phyloP scores from a whole-genome alignment of 1,284 basidiomycete species.

The Cryptococcus sp. region DNA sequence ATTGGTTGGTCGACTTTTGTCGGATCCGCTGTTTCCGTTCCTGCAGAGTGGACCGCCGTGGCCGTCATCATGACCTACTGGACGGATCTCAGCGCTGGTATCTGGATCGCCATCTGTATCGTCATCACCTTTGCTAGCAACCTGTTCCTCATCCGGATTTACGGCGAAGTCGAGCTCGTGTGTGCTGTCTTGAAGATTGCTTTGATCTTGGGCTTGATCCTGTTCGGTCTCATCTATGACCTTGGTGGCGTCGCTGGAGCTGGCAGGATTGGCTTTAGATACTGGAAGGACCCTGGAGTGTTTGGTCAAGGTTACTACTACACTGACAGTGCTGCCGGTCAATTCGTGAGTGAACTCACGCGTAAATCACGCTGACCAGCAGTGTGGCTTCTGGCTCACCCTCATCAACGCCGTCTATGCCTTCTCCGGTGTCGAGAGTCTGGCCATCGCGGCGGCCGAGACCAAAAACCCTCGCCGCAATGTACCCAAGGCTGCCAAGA shows the following conservation, averaged over 20 bases:
- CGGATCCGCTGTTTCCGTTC: constrained; percentile 13
- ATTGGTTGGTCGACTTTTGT: constrained; percentile 18
- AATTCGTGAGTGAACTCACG: constrained; percentile 4
- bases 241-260: constrained; percentile 46
- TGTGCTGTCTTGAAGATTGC: constrained; percentile 70
- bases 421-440: constrained; percentile 32
- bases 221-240: constrained; percentile 64
- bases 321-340: constrained; percentile 5
- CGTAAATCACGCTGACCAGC: neutral
- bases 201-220: constrained; percentile 62
- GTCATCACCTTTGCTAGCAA: constrained; percentile 17
- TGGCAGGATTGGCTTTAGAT: constrained; percentile 41
- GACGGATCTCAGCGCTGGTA: constrained; percentile 18
- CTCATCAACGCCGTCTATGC: constrained; percentile 38
- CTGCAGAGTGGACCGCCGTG: constrained; percentile 19
- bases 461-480: constrained; percentile 34
- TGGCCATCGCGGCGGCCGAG: constrained; percentile 44
- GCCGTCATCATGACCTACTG: constrained; percentile 25
- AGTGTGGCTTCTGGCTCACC: constrained; percentile 26
- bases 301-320: constrained; percentile 54
- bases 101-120: constrained; percentile 25
- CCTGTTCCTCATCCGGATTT: constrained; percentile 15
- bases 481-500: constrained; percentile 55
- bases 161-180: constrained; percentile 74
- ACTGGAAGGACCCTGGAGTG: constrained; percentile 54